Conservation (phyloP, 257 asterid species). For the Solanum habrochaites region DNA sequence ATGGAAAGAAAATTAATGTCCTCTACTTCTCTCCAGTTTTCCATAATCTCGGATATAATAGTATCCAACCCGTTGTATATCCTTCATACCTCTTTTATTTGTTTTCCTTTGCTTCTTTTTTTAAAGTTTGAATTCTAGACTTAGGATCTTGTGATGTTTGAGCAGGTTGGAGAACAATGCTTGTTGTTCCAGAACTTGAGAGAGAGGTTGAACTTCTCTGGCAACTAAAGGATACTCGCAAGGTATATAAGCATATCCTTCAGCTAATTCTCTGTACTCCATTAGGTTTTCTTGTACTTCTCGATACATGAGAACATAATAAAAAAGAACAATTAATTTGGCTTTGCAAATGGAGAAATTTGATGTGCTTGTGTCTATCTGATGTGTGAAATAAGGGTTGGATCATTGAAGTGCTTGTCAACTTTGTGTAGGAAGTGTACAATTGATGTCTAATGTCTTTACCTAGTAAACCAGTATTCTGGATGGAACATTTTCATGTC, state of each 20-base stretch:
- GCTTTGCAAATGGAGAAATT: background rate
- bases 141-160: slow-evolving; percentile 8
- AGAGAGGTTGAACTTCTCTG: slow-evolving; percentile 83
- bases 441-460: background rate
- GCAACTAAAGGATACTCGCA: slow-evolving; percentile 56
- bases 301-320: background rate
- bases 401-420: background rate
- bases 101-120: background rate
- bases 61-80: background rate
- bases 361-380: background rate
- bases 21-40: background rate
- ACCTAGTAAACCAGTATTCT: background rate
- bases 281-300: background rate
- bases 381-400: background rate
- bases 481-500: background rate
- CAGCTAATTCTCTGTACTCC: background rate
- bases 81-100: background rate
- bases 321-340: background rate
- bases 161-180: slow-evolving; percentile 99
- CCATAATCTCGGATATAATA: background rate
- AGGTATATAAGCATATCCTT: slow-evolving; percentile 34
- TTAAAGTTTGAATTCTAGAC: background rate
- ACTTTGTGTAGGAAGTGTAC: background rate
- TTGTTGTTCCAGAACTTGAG: slow-evolving; percentile 98
- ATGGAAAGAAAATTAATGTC: background rate